phyloP scores from a whole-genome alignment of 2,329 filamentous ascomycete genomes.

The Teratosphaeriaceae sp. region DNA sequence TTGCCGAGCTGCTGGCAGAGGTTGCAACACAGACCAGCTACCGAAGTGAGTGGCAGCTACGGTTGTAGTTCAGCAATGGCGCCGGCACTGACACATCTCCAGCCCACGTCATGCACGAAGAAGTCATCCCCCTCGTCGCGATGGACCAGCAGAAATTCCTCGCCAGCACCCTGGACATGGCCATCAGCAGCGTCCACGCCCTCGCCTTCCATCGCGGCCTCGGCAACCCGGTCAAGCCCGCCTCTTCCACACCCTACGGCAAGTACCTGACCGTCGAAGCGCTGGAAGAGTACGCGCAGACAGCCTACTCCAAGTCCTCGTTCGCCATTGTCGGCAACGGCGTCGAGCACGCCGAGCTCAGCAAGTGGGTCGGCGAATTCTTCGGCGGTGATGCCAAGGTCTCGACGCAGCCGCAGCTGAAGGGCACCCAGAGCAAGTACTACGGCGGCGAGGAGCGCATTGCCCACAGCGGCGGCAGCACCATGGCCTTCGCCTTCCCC shows the following conservation, averaged over 20 bases:
- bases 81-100: constrained; percentile 16
- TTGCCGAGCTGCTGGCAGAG: constrained; percentile 90
- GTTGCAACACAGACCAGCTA: constrained; percentile 85
- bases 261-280: constrained; percentile 74
- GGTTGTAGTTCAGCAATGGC: constrained; percentile 5
- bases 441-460: constrained; percentile 91
- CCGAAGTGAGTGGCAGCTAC: constrained; percentile 46
- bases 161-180: constrained; percentile 58
- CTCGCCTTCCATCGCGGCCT: constrained; percentile 92
- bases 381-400: constrained; percentile 63
- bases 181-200: constrained; percentile 77
- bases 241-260: constrained; percentile 62
- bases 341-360: constrained; percentile 65
- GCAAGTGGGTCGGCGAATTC: constrained; percentile 90
- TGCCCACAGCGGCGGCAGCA: constrained; percentile 68
- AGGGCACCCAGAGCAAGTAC: constrained; percentile 70
- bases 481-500: constrained; percentile 86
- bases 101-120: constrained; percentile 90
- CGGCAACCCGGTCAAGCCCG: constrained; percentile 68
- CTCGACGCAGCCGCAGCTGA: constrained; percentile 45
- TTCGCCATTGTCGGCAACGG: constrained; percentile 89
- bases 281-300: constrained; percentile 67
- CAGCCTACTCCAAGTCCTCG: constrained; percentile 82
- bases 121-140: constrained; percentile 71
- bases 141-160: constrained; percentile 69